These are phyloP conservation scores for Schwanniomyces vanrijiae DNA, from an alignment of 805 yeast species.

Conservation along the genomic window DNA sequence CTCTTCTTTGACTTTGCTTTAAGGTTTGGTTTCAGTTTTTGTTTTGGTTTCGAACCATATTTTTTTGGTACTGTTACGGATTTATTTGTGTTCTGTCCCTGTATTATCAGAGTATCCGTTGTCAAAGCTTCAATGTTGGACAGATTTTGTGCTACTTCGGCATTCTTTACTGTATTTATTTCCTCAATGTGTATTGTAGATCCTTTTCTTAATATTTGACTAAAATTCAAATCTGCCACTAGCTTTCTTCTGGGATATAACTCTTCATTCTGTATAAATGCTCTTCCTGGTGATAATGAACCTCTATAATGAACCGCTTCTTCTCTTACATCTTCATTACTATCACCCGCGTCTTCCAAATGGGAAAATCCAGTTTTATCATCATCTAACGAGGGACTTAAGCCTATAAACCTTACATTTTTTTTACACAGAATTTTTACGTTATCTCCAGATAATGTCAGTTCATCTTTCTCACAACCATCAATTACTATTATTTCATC, in stretches of 20 bases:
- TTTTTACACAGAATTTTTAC: background rate
- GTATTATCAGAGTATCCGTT: background rate
- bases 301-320: slow-evolving; percentile 20
- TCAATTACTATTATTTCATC: slow-evolving; percentile 23
- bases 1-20: slow-evolving; percentile 1
- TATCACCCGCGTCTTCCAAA: background rate
- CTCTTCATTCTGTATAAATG: slow-evolving; percentile 21
- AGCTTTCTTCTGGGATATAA: slow-evolving; percentile 24
- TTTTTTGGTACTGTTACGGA: background rate
- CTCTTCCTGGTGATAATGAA: slow-evolving; percentile 24
- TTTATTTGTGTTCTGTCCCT: background rate
- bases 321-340: slow-evolving; percentile 2
- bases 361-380: slow-evolving; percentile 1
- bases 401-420: slow-evolving; percentile 9
- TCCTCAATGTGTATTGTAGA: slow-evolving; percentile 5
- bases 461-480: slow-evolving; percentile 15
- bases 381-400: slow-evolving; percentile 18
- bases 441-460: background rate
- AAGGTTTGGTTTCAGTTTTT: slow-evolving; percentile 3
- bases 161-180: background rate
- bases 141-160: background rate
- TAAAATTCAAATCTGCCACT: slow-evolving; percentile 28
- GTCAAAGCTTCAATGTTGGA: background rate
- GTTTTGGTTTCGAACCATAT: background rate
- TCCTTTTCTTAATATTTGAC: slow-evolving; percentile 25